Conservation (phyloP, 2,329 filamentous ascomycete genomes). For the Ilyonectria robusta region DNA sequence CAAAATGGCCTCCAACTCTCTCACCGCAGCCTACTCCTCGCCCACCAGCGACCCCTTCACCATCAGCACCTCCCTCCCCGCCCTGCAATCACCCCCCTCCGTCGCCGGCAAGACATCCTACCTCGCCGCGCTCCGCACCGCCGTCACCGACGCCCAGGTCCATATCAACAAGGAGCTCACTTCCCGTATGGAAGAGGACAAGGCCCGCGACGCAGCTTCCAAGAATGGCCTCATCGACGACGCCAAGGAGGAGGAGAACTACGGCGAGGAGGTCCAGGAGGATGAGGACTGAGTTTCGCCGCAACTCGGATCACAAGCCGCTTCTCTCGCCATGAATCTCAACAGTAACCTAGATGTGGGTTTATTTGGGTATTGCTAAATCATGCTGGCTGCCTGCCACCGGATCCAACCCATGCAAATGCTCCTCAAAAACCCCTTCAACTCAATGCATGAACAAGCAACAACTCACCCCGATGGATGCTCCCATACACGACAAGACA, state of each 20-base stretch:
- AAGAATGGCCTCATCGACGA: conserved; percentile 60
- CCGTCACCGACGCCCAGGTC: conserved; percentile 72
- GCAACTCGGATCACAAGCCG: background rate
- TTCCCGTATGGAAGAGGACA: conserved; percentile 81
- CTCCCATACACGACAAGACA: conserved; percentile 24
- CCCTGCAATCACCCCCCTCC: conserved; percentile 52
- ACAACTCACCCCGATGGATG: conserved; percentile 25
- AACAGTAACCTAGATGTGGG: conserved; percentile 8
- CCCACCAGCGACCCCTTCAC: conserved; percentile 64
- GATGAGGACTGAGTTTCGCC: conserved; percentile 61
- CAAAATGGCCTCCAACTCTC: conserved; percentile 35
- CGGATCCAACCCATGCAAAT: conserved; percentile 43
- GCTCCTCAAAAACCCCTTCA: conserved; percentile 31
- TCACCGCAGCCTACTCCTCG: conserved; percentile 70
- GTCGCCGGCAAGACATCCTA: conserved; percentile 70
- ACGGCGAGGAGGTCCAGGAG: conserved; percentile 86
- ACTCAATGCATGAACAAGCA: conserved; percentile 25
- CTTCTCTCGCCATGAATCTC: background rate
- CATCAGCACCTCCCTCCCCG: conserved; percentile 54
- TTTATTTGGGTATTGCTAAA: conserved; percentile 48
- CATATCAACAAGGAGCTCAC: conserved; percentile 81
- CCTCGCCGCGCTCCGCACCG: conserved; percentile 70
- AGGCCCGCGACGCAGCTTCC: conserved; percentile 60
- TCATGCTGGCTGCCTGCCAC: conserved; percentile 39
- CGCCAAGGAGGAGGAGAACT: conserved; percentile 79